These are phyloP conservation scores for Boletus tylopilopsis DNA, from an alignment of 768 basidiomycete genomes.

Conservation along the genomic window DNA sequence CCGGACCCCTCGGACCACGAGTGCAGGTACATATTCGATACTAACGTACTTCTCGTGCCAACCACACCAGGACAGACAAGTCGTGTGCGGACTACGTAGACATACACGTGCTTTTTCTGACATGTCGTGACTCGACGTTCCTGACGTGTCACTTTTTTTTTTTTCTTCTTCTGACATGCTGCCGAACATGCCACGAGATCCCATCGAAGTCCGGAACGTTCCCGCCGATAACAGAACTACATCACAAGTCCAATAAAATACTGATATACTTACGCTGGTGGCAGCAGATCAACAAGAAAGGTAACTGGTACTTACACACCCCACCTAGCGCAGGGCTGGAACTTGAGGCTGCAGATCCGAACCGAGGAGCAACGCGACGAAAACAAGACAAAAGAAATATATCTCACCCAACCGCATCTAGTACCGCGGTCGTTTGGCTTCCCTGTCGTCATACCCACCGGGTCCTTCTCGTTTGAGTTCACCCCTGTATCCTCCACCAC, in stretches of 20 bases:
- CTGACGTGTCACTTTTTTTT: constrained; percentile 18
- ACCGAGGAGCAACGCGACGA: constrained; percentile 18
- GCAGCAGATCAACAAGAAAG: constrained; percentile 26
- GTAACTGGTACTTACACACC: constrained; percentile 33
- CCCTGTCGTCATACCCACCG: constrained; percentile 79
- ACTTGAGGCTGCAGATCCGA: constrained; percentile 25
- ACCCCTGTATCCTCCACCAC: constrained; percentile 54
- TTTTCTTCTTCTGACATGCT: constrained; percentile 18
- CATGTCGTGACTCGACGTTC: constrained; percentile 5
- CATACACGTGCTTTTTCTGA: not conserved
- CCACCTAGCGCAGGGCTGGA: constrained; percentile 27
- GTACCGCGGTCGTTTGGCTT: constrained; percentile 77
- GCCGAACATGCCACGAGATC: constrained; percentile 19
- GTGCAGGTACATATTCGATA: too few species aligned
- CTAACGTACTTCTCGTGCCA: too few species aligned
- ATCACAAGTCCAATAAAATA: constrained; percentile 25
- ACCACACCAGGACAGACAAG: too few species aligned
- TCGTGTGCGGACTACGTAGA: not conserved
- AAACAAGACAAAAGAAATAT: constrained; percentile 26
- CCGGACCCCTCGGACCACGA: not conserved
- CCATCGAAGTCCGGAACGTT: constrained; percentile 1
- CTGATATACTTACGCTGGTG: constrained; percentile 35
- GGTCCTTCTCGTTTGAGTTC: constrained; percentile 75
- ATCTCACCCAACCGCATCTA: constrained; percentile 44
- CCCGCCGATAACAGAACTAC: too few species aligned